Base-by-base conservation (phyloP, 2,329 filamentous ascomycete species). In the Beauveria sp. region DNA sequence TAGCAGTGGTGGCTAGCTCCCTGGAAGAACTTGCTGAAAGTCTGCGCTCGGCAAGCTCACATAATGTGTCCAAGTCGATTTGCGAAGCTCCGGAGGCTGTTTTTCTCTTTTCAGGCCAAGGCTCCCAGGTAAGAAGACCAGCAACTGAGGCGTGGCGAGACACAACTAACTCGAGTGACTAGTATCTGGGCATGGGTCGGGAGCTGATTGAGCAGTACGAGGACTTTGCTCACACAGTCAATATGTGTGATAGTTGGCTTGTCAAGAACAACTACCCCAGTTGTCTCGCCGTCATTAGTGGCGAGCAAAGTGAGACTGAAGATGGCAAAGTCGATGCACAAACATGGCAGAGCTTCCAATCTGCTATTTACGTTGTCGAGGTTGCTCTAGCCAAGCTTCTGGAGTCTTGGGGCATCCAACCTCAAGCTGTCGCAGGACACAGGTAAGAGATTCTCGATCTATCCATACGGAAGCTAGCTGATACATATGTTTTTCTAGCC, bases 341-440 rank as follows among this genome's bases (percentile, higher is more conserved):
- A 63, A 69, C 26, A 60, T 68, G 1, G 63, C 71, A 9, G 49
- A 49, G 65, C 5, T 62, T 68, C 0, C 73, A 76, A 22, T 66
- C 66, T 10, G 66, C 67, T 1, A 65, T 70, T 16, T 73, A 75
- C 50, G 65, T 71, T 3, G 10, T 74, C 2, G 71, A 76, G 62
- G 73, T 71, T 59, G 60, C 67, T 16, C 64, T 66, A 1, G 72
- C 72, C 1, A 67, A 62, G 38, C 58, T 64, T 5, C 73, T 71
- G 70, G 68, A 71, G 45, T 65, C 38, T 22, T 68, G 63, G 68
- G 66, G 58, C 55, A 60, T 65, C 62, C 48, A 20, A 3, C 68
- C 68, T 3, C 63, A 66, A 45, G n/a, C 66, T 26, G 65, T 69
- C 26, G 49, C 67, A 8, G 68, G 68, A 31, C 67, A 69, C 52